phyloP scores from a whole-genome alignment of 108 stramenopile genomes.

The Aurantiochytrium sp. region DNA sequence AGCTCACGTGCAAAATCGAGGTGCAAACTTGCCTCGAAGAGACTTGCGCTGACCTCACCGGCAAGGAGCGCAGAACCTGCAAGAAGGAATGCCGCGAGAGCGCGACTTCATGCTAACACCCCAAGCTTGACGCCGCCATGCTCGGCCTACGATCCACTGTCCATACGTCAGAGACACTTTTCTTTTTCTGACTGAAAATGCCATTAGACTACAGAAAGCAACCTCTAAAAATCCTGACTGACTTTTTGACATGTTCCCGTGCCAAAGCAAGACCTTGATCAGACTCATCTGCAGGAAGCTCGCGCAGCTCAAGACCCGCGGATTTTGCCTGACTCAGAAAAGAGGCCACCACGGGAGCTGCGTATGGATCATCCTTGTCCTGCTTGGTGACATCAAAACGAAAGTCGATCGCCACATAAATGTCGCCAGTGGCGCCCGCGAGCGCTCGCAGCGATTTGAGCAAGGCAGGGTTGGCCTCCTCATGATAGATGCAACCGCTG shows the following conservation, averaged over 20 bases:
- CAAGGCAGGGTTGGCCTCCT: neutral
- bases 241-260: neutral
- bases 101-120: neutral
- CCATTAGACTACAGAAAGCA: neutral
- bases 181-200: no score
- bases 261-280: neutral
- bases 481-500: constrained; percentile 1
- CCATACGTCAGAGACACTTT: neutral
- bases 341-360: neutral
- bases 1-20: neutral
- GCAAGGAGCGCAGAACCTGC: neutral
- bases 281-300: neutral
- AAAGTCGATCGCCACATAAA: constrained; percentile 2
- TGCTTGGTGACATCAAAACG: neutral
- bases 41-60: neutral
- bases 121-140: neutral
- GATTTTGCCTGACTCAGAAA: neutral
- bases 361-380: neutral
- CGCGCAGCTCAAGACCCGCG: neutral
- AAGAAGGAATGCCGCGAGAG: neutral
- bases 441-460: neutral
- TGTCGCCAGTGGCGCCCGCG: neutral
- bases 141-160: neutral
- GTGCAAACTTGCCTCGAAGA: neutral
- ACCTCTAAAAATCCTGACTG: neutral